Evolutionary conservation across 805 yeast genomes (phyloP), one percentile per base, ranked within the genome.

Genomic region (Spathaspora girioi): DNA sequence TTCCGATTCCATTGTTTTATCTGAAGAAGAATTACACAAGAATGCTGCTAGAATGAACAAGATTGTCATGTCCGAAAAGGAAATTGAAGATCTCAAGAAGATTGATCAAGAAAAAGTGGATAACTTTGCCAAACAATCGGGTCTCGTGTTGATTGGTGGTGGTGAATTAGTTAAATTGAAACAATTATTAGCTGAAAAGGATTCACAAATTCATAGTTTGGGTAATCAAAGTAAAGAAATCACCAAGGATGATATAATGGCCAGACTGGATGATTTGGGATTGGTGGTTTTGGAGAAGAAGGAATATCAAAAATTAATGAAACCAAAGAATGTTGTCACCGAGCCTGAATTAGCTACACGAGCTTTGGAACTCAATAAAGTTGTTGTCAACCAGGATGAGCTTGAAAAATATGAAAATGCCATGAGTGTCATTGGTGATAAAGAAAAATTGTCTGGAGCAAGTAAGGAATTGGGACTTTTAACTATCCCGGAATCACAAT

Each of bases 401-500:
- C 59, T 61, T 32, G 54, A 59, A 9, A 55, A 51, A 32, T 59
- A 62, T 32, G 54, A 59, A 9, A 55, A 51, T 18, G 40, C 67
- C 29, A 38, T n/a, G 18, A 23, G 27, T 15, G 14, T 47, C 15
- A 64, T 60, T 8, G 27, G 31, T 17, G 62, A 64, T 54, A 45
- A 62, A 45, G 53, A 52, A 3, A 51, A 65, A 20, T 52, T 85
- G 11, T 59, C 63, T 7, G 61, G 56, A 0, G 66, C 66, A 6
- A 87, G 86, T 4, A 72, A 67, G 47, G 60, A 68, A 12, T 62
- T 70, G 47, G 85, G 84, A 2, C 59, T 78, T 46, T 60, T 86
- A 56, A 74, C 82, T 47, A 73, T 87, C 41, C 88, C 93, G 1
- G 75, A 73, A 47, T 63, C 75, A n/a, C 72, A 83, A 1, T 85